Base-by-base conservation (phyloP, 345 rosid species). In the Kandelia obovata region DNA sequence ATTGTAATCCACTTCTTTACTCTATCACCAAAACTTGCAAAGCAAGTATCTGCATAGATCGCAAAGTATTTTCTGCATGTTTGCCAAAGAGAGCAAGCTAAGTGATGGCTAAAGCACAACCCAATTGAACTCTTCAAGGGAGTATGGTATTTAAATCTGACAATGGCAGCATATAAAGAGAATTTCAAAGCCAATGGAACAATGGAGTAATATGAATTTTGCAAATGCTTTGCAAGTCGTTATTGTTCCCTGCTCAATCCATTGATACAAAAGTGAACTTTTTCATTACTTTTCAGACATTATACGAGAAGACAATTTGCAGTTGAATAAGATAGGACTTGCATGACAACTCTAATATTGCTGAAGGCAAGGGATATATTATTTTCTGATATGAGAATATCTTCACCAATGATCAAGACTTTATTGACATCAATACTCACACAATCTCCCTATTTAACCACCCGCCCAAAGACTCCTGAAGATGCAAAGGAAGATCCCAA, bases 11-110 rank as follows among this genome's bases (percentile, higher is more conserved):
- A 71, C 5, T 71, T 64, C 76, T 77, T 71, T 52, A 77, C 76
- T 58, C 80, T 71, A 52, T 77, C 80, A 19, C 80, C 73, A 49
- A 67, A 77, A 37, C 57, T 71, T 58, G 65, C 76, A 71, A 58
- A 77, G 76, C 80, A 77, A 49, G 72, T 67, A n/a, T 77, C 70
- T 51, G 76, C 76, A 58, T 76, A 76, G 67, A 73, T 73, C 61
- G 82, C 89, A 80, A 94, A 91, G 81, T 84, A 84, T 66, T 88
- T 83, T 79, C 97, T 94, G 96, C 77, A 80, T 64, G 66, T 72
- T 71, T 51, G 55, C 68, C 79, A 80, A 58, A 59, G 1, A 68
- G 15, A 74, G 37, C 69, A 68, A 37, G 55, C 65, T 60, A 64
- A 25, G 53, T 51, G 67, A 25, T 27, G 17, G 49, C 70, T 16